phyloP scores from a whole-genome alignment of 768 basidiomycete species.

The Coprinopsis strossmayeri region DNA sequence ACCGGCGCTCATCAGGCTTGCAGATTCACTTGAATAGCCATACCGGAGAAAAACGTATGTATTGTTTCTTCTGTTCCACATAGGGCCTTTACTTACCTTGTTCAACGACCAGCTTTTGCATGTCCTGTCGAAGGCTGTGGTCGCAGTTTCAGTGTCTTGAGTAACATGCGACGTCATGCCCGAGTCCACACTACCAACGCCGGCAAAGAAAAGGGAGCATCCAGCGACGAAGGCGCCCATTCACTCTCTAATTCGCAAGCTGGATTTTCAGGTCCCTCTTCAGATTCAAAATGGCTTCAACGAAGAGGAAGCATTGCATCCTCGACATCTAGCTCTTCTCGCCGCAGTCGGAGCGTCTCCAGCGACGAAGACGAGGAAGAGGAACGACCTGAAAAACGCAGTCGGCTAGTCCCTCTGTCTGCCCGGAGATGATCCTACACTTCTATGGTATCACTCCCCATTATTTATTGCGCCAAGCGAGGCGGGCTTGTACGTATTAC shows the following conservation, averaged over 20 bases:
- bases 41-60: constrained; percentile 80
- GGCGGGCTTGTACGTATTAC: no score
- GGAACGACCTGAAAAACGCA: constrained; percentile 22
- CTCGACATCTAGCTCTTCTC: constrained; percentile 33
- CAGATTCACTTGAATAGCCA: constrained; percentile 84
- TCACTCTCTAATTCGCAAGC: not conserved
- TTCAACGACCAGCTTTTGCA: constrained; percentile 48
- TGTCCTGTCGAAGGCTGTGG: constrained; percentile 74
- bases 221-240: constrained; percentile 37
- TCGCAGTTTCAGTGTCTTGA: constrained; percentile 79
- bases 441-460: not conserved
- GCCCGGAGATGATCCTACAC: not conserved
- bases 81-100: constrained; percentile 11
- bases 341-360: constrained; percentile 31
- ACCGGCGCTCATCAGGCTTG: not conserved
- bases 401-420: constrained; percentile 12
- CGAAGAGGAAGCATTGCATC: constrained; percentile 35
- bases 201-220: constrained; percentile 28
- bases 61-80: constrained; percentile 4
- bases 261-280: not conserved
- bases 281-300: constrained; percentile 19
- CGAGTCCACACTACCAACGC: constrained; percentile 49
- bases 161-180: constrained; percentile 84
- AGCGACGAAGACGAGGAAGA: constrained; percentile 26
- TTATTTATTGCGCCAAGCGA: no score